Conservation (phyloP, 2,329 filamentous ascomycete species). For the Talaromyces sp. region DNA sequence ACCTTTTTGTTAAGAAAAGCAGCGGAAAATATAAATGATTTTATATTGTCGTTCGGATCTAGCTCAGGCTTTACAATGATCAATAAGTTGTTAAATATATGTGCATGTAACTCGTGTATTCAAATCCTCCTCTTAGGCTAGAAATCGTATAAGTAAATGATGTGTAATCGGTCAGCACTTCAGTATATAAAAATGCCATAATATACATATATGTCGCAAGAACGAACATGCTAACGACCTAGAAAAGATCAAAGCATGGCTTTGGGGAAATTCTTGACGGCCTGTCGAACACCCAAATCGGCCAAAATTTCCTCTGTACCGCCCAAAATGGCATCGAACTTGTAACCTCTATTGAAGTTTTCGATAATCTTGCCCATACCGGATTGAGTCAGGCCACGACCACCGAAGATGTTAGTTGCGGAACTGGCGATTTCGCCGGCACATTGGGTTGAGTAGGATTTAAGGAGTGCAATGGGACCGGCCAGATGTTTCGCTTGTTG, state of each 20-base stretch:
- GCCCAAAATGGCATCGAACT: constrained; percentile 74
- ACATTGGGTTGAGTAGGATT: constrained; percentile 71
- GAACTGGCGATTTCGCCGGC: constrained; percentile 83
- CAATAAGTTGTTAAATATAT: not conserved
- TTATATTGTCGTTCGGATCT: not conserved
- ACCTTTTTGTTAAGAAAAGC: not conserved
- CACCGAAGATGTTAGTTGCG: constrained; percentile 81
- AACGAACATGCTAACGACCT: not conserved
- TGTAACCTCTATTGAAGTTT: constrained; percentile 80
- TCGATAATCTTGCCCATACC: constrained; percentile 82
- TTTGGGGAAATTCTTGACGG: constrained; percentile 80
- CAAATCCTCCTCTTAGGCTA: not conserved
- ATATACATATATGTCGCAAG: not conserved
- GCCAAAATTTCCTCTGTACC: constrained; percentile 80
- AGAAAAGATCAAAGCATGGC: constrained; percentile 62
- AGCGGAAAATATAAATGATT: not conserved
- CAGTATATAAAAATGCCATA: not conserved
- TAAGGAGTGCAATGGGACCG: constrained; percentile 78
- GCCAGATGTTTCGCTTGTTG: constrained; percentile 72
- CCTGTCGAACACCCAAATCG: constrained; percentile 78
- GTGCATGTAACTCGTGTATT: not conserved
- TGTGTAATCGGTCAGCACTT: not conserved
- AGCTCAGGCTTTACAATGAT: not conserved
- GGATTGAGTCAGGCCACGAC: constrained; percentile 71
- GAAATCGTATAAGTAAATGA: not conserved